Evolutionary conservation across 257 asterid species (phyloP).

Genomic region (Craterostigma plantagineum): DNA sequence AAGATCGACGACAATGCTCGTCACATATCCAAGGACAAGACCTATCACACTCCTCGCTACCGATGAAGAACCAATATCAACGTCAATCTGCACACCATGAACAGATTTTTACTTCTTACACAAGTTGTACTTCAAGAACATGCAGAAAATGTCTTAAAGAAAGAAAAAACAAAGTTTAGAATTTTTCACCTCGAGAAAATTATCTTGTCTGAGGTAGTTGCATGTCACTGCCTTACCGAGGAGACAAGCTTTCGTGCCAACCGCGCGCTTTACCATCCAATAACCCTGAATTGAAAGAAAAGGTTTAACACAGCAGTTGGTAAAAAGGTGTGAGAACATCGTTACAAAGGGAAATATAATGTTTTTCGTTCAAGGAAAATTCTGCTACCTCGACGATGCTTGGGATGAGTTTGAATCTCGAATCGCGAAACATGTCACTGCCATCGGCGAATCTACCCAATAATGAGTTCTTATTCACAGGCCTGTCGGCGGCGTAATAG

Average conservation of each 20-base stretch:
- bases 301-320: neutral
- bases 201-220: conserved; percentile 81
- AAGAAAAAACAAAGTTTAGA: no score
- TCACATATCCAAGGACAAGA: conserved; percentile 88
- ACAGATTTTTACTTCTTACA: no score
- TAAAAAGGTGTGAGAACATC: neutral
- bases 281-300: conserved; percentile 46
- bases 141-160: neutral
- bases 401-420: conserved; percentile 95
- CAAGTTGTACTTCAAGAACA: neutral
- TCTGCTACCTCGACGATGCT: conserved; percentile 76
- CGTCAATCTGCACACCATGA: conserved; percentile 53
- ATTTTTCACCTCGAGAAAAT: conserved; percentile 79
- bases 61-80: conserved; percentile 96
- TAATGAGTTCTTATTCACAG: conserved; percentile 55
- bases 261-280: conserved; percentile 99
- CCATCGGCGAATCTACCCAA: conserved; percentile 78
- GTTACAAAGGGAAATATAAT: neutral
- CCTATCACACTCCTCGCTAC: conserved; percentile 90
- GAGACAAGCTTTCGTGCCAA: conserved; percentile 94
- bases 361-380: conserved; percentile 3
- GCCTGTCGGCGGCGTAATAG: conserved; percentile 84
- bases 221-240: conserved; percentile 95
- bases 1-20: conserved; percentile 93
- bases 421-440: conserved; percentile 76